Conservation (phyloP, 306 rosid genomes). For the Prunus campanulata region DNA sequence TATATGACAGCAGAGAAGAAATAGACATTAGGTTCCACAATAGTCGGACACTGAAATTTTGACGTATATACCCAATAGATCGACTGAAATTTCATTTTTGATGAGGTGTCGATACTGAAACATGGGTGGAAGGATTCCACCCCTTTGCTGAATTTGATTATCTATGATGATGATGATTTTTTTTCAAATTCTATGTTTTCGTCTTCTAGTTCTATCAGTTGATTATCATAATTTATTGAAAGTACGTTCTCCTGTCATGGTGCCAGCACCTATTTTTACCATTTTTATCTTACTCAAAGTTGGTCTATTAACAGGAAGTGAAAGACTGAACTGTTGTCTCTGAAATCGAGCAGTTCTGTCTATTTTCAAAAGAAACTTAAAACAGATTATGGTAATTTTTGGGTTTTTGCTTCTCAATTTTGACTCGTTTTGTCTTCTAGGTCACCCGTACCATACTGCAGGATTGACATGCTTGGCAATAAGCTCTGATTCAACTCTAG, state of each 20-base stretch:
- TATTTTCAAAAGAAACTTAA: neutral
- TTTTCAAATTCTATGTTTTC: neutral
- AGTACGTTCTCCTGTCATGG: neutral
- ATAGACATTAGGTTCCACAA: neutral
- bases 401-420: neutral
- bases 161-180: neutral
- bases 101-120: neutral
- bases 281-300: neutral
- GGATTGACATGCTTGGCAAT: slow-evolving; percentile 82
- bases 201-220: neutral
- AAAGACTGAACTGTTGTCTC: neutral
- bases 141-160: neutral
- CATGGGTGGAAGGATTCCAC: neutral
- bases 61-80: neutral
- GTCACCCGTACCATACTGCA: slow-evolving; percentile 76
- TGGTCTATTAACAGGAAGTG: neutral
- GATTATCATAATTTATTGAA: neutral
- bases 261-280: neutral
- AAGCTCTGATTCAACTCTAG: slow-evolving; percentile 67
- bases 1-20: neutral
- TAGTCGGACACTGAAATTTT: neutral
- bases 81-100: neutral
- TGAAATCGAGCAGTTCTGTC: neutral
- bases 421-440: slow-evolving; percentile 39
- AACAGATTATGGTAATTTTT: neutral